Evolutionary conservation across 768 basidiomycete species (phyloP).

Genomic region (Clavulina sp.): DNA sequence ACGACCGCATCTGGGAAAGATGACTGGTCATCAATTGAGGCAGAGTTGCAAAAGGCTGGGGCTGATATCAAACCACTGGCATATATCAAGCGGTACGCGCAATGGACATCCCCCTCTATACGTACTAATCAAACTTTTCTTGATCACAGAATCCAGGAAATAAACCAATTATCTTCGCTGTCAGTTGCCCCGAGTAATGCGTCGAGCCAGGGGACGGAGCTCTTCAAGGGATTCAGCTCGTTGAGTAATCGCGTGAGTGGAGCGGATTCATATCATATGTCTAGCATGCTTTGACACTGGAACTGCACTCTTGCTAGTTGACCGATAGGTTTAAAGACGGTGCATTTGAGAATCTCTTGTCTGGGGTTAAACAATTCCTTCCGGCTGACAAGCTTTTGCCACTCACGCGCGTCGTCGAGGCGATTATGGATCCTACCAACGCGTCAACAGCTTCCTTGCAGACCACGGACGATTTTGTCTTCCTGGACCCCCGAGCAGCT

Average conservation of each 20-base stretch:
- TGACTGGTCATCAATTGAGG: constrained; percentile 74
- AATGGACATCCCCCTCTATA: neutral
- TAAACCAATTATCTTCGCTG: constrained; percentile 77
- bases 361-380: constrained; percentile 94
- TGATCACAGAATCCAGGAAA: constrained; percentile 49
- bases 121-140: neutral
- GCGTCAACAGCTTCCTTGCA: constrained; percentile 88
- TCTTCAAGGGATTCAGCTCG: constrained; percentile 87
- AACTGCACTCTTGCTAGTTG: too few species aligned
- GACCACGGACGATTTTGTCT: constrained; percentile 90
- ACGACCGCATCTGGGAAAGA: constrained; percentile 73
- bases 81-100: constrained; percentile 53
- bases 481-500: constrained; percentile 79
- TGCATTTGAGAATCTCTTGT: constrained; percentile 91
- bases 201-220: constrained; percentile 58
- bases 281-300: neutral
- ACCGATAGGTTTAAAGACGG: constrained; percentile 88
- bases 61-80: constrained; percentile 65
- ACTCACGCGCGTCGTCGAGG: constrained; percentile 83
- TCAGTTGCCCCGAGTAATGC: constrained; percentile 32
- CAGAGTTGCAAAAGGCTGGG: constrained; percentile 65
- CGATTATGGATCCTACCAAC: constrained; percentile 90
- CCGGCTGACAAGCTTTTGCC: constrained; percentile 88
- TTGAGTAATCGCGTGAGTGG: constrained; percentile 65
- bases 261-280: neutral